These are phyloP conservation scores for Globisporangium orthogonon DNA, from an alignment of 352 stramenopile species.

Conservation along the genomic window DNA sequence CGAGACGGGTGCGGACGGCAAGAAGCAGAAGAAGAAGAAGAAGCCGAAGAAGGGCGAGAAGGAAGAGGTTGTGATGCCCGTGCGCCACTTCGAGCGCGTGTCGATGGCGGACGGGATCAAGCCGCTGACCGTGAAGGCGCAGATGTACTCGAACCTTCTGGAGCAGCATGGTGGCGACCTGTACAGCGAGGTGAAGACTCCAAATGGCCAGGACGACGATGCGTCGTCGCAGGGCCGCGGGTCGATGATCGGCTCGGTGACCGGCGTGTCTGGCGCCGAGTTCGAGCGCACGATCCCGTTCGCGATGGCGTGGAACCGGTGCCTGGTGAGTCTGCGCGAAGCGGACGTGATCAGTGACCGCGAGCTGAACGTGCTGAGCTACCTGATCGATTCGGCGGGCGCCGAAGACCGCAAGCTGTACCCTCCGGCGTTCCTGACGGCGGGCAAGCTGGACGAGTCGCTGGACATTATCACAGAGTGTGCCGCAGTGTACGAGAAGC, in stretches of 20 bases:
- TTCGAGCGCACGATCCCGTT: constrained; percentile 85
- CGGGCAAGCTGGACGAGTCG: constrained; percentile 83
- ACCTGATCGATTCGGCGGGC: constrained; percentile 81
- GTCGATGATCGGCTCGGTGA: constrained; percentile 66
- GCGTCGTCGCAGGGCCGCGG: constrained; percentile 30
- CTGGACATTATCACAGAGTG: constrained; percentile 84
- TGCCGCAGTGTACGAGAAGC: constrained; percentile 70
- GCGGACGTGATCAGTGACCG: constrained; percentile 82
- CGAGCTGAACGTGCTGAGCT: constrained; percentile 82
- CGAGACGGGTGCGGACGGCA: constrained; percentile 32
- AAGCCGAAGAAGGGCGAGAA: constrained; percentile 68
- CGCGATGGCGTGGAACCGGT: constrained; percentile 85
- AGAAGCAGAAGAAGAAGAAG: constrained; percentile 74
- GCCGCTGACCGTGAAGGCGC: constrained; percentile 73
- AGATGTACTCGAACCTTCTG: constrained; percentile 76
- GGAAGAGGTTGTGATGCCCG: constrained; percentile 51
- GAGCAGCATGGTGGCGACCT: constrained; percentile 37
- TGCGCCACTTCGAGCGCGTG: constrained; percentile 74
- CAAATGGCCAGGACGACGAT: constrained; percentile 61
- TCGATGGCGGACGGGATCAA: constrained; percentile 81
- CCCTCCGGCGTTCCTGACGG: constrained; percentile 79
- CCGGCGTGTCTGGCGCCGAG: constrained; percentile 66
- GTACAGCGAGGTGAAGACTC: constrained; percentile 62
- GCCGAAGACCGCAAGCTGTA: constrained; percentile 73
- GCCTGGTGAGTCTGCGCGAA: constrained; percentile 64